Evolutionary conservation across 192 early-diverging fungal species (phyloP), one percentile per base, ranked within the genome.

Genomic region (Podila epicladia): DNA sequence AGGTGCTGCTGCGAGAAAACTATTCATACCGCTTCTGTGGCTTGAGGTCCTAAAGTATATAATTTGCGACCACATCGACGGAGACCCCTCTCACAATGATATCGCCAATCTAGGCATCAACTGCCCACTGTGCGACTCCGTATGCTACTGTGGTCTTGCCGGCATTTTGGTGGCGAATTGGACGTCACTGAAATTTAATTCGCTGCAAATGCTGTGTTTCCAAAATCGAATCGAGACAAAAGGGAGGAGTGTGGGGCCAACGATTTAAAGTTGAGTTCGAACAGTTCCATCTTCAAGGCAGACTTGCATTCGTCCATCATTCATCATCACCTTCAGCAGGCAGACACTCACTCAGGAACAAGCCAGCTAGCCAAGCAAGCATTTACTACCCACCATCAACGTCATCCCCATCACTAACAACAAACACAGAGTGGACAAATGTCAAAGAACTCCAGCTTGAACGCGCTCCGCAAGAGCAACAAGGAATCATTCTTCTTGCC

Each of bases 401-500:
- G 17, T 45, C 41, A 15, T 45, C 13, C 41, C 2, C 35, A 8
- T 37, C 35, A 9, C 35, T 9, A 8, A 37, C 4, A 35, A 35
- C 33, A 37, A 45, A 45, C 41, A 45, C 13, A 45, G 13, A 45
- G 41, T 45, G 41, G 35, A 45, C 41, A 13, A 37, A 77, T 77
- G 75, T 77, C 75, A 33, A 77, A 65, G 38, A 58, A 26, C 20
- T 79, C 76, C n/a, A 79, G 76, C 60, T 64, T 88, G 38, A 84
- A 86, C 33, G 61, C 82, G 49, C 74, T 88, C 31, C 84, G 86
- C 49, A 67, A 88, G 72, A 66, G 72, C 29, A 59, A 72, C 62
- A 76, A 77, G 41, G 82, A 86, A 1, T 65, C 77, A 9, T 77
- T 86, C 61, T 88, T 88, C 67, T 48, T 84, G 49, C 48, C 31